These are phyloP conservation scores for Rostrohypoxylon terebratum DNA, from an alignment of 495 filamentous ascomycete species.

Conservation along the genomic window DNA sequence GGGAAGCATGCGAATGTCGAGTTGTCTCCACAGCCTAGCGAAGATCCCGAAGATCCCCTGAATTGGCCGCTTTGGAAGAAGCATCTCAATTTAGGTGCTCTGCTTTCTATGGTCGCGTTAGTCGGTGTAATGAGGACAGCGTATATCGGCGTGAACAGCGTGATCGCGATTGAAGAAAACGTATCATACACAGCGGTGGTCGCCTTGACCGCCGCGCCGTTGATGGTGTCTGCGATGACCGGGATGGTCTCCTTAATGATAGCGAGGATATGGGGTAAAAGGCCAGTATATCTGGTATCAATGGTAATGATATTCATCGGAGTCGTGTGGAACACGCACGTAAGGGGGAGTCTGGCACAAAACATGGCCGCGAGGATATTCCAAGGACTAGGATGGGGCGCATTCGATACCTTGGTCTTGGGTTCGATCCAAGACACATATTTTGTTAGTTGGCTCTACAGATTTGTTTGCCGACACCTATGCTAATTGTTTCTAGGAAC, in stretches of 20 bases:
- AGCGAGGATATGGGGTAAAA: conserved; percentile 60
- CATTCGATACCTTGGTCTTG: conserved; percentile 61
- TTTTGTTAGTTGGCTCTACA: conserved; percentile 55
- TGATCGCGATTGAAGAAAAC: conserved; percentile 52
- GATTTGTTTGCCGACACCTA: neutral
- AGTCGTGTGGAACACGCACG: conserved; percentile 61
- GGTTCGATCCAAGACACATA: conserved; percentile 63
- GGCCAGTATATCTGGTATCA: conserved; percentile 59
- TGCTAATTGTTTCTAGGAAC: conserved; percentile 55
- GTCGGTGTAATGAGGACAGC: conserved; percentile 63
- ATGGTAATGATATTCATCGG: conserved; percentile 58
- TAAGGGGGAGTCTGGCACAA: conserved; percentile 53
- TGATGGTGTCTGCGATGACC: conserved; percentile 61
- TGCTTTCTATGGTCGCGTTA: conserved; percentile 57
- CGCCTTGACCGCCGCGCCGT: conserved; percentile 61
- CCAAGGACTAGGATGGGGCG: conserved; percentile 66
- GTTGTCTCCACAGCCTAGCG: conserved; percentile 63
- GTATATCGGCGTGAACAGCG: conserved; percentile 59
- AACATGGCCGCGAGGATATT: conserved; percentile 63
- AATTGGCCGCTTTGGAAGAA: conserved; percentile 65
- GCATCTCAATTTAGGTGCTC: conserved; percentile 57
- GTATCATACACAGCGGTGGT: conserved; percentile 59
- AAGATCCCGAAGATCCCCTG: conserved; percentile 62
- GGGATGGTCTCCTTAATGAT: conserved; percentile 55
- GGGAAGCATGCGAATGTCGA: conserved; percentile 58